Evolutionary conservation across 2,329 filamentous ascomycete genomes (phyloP).

Genomic region (Sporothrix humicola): DNA sequence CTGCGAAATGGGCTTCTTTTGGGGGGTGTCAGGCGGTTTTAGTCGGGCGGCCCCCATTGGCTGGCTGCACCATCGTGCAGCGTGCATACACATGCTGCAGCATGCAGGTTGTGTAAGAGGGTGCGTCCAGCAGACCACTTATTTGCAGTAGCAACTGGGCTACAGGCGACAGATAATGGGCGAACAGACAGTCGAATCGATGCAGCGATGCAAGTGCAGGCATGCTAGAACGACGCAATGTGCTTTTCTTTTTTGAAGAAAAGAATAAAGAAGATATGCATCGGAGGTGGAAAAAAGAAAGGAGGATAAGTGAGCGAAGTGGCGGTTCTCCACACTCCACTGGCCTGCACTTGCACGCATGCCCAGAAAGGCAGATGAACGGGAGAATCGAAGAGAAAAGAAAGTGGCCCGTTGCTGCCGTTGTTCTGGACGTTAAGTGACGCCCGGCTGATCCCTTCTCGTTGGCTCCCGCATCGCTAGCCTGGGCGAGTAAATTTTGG

Average conservation of each 20-base stretch:
- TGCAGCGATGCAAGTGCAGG: constrained; percentile 29
- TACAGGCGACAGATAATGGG: constrained; percentile 26
- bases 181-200: neutral
- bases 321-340: neutral
- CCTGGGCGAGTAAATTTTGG: constrained; percentile 26
- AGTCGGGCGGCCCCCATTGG: constrained; percentile 37
- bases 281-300: neutral
- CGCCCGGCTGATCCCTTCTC: constrained; percentile 20
- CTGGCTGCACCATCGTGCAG: constrained; percentile 31
- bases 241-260: neutral
- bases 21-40: constrained; percentile 39
- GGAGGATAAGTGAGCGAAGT: neutral
- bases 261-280: neutral
- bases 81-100: constrained; percentile 36
- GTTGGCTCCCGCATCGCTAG: constrained; percentile 27
- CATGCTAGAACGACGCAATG: constrained; percentile 1
- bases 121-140: constrained; percentile 35
- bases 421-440: constrained; percentile 32
- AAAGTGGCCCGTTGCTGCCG: constrained; percentile 14
- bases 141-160: constrained; percentile 34
- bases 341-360: neutral
- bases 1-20: constrained; percentile 24
- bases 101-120: constrained; percentile 35
- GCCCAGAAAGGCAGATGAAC: constrained; percentile 8
- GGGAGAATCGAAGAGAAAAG: constrained; percentile 15